A percentile compares a stretch with the other conserved stretches of the same genome.
Conservation (phyloP, 2,329 filamentous ascomycete genomes). For the Epichloe typhina region DNA sequence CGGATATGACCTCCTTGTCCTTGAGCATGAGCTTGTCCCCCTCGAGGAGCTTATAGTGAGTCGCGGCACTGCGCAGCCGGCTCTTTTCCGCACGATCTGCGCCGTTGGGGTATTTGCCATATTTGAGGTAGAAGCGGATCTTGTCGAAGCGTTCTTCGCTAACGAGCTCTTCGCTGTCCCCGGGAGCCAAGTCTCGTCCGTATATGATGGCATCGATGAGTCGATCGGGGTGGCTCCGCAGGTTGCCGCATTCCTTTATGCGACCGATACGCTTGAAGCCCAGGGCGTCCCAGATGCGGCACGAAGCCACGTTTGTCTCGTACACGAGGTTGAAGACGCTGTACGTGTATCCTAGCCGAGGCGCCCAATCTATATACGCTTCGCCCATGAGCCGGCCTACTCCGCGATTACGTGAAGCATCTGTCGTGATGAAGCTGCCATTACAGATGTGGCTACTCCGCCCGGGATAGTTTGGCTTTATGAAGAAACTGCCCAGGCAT, state of each 20-base stretch:
- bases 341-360: slow-evolving; percentile 75
- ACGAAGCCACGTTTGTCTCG: slow-evolving; percentile 83
- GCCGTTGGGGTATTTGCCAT: slow-evolving; percentile 82
- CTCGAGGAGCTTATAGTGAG: slow-evolving; percentile 77
- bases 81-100: slow-evolving; percentile 93
- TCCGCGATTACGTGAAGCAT: slow-evolving; percentile 58
- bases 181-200: slow-evolving; percentile 46
- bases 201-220: slow-evolving; percentile 67
- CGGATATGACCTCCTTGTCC: slow-evolving; percentile 91
- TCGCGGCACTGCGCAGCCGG: slow-evolving; percentile 81
- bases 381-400: slow-evolving; percentile 67
- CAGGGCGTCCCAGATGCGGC: slow-evolving; percentile 81
- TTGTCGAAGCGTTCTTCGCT: slow-evolving; percentile 97
- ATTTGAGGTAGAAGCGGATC: slow-evolving; percentile 94
- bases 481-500: slow-evolving; percentile 83
- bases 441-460: slow-evolving; percentile 87
- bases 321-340: slow-evolving; percentile 92
- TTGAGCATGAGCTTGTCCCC: slow-evolving; percentile 85
- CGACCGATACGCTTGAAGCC: slow-evolving; percentile 87
- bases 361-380: slow-evolving; percentile 64
- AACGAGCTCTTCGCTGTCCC: slow-evolving; percentile 66
- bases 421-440: slow-evolving; percentile 64
- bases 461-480: slow-evolving; percentile 88
- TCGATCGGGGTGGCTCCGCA: slow-evolving; percentile 54
- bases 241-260: slow-evolving; percentile 58